Conservation (phyloP, 108 stramenopile genomes). For the Cyclotella baltica region DNA sequence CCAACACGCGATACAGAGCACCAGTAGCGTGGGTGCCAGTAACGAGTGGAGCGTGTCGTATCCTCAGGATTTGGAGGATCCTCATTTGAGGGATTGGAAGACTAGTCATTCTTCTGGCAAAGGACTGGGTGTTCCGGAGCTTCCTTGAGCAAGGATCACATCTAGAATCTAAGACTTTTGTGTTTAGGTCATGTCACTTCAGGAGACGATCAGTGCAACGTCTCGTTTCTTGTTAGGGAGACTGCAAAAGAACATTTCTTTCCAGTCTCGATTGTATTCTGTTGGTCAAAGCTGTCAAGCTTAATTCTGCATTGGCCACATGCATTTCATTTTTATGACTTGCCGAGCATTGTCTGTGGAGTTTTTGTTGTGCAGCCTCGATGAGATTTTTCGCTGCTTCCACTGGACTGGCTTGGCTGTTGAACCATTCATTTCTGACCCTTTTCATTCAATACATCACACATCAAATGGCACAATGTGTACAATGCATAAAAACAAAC, state of each 20-base stretch:
- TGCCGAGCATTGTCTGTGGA: too few species aligned
- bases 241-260: too few species aligned
- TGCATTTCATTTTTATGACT: too few species aligned
- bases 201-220: too few species aligned
- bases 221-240: too few species aligned
- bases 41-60: slow-evolving; percentile 13
- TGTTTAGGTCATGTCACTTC: not conserved
- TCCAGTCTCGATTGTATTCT: too few species aligned
- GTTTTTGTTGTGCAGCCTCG: too few species aligned
- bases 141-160: not conserved
- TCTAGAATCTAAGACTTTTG: not conserved
- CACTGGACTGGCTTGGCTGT: too few species aligned
- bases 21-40: not conserved
- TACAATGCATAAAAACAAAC: not conserved
- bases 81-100: slow-evolving; percentile 11
- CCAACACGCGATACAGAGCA: not conserved
- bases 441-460: not conserved
- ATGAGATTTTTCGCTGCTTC: too few species aligned
- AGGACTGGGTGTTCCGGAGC: not conserved
- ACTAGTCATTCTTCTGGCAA: not conserved
- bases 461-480: not conserved
- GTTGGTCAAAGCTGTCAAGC: too few species aligned
- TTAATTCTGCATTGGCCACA: too few species aligned
- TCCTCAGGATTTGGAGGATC: slow-evolving; percentile 13
- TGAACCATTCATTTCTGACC: too few species aligned